These are phyloP conservation scores for Fragaria nilgerrensis DNA, from an alignment of 306 rosid genomes.

Conservation along the genomic window DNA sequence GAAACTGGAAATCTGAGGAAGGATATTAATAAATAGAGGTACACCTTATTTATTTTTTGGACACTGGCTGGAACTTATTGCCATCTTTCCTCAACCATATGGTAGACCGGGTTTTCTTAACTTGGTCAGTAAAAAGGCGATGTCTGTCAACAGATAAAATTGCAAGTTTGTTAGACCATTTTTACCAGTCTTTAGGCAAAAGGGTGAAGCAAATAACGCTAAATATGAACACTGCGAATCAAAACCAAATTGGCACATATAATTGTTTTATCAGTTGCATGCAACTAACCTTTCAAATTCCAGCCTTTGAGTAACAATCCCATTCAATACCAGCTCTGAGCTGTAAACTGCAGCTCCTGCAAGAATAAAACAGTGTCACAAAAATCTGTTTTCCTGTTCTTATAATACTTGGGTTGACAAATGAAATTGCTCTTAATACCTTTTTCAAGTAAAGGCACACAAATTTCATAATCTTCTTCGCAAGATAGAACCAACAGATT, in stretches of 20 bases:
- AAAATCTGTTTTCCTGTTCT: background rate
- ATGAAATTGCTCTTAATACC: constrained; percentile 42
- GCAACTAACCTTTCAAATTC: constrained; percentile 71
- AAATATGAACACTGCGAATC: background rate
- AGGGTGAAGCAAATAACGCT: background rate
- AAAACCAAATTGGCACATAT: background rate
- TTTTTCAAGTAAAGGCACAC: constrained; percentile 79
- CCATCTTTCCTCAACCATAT: constrained; percentile 80
- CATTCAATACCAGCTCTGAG: constrained; percentile 87
- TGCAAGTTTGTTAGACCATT: constrained; percentile 24
- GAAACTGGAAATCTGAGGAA: background rate
- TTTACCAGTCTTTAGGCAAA: background rate
- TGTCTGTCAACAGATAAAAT: constrained; percentile 48
- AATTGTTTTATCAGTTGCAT: background rate
- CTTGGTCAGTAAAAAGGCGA: constrained; percentile 60
- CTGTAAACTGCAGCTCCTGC: constrained; percentile 79
- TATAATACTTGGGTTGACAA: background rate
- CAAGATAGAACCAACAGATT: constrained; percentile 80
- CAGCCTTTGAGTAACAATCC: constrained; percentile 89
- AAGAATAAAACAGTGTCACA: constrained; percentile 21
- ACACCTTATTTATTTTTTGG: constrained; percentile 31
- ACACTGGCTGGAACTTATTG: constrained; percentile 54
- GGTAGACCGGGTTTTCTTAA: constrained; percentile 85
- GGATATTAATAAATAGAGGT: background rate
- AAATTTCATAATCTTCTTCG: constrained; percentile 76